Percentiles rank a stretch among this genome's conserved stretches.
Evolutionary conservation across 306 rosid genomes (phyloP).

Genomic region (Vicia faba): DNA sequence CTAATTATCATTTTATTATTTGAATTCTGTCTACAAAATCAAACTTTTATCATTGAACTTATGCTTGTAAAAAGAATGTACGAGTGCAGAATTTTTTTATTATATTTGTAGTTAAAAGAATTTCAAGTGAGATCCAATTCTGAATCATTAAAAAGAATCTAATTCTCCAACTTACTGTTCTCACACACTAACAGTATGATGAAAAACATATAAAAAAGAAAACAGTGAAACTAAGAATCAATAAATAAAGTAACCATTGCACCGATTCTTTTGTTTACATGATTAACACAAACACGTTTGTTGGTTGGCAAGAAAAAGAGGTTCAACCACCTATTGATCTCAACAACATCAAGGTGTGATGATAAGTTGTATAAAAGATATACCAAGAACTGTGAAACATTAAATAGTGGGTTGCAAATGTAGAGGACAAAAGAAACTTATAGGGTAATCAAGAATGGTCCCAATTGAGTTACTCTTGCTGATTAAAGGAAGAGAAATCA

Average conservation of each 20-base stretch:
- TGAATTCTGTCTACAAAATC: too few relatives aligned
- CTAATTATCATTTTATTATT: too few relatives aligned
- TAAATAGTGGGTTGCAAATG: constrained; percentile 38
- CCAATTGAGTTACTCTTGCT: constrained; percentile 35
- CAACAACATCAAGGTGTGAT: constrained; percentile 30
- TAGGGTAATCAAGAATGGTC: constrained; percentile 36
- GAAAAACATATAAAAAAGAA: constrained; percentile 10
- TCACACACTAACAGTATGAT: constrained; percentile 9
- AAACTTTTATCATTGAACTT: too few relatives aligned
- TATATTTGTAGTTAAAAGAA: background rate
- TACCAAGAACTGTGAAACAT: constrained; percentile 33
- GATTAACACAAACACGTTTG: constrained; percentile 34
- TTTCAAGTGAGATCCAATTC: constrained; percentile 34
- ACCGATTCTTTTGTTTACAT: constrained; percentile 1
- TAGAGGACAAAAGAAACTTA: constrained; percentile 36
- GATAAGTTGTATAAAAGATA: constrained; percentile 21
- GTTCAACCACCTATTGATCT: constrained; percentile 35
- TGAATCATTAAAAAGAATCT: constrained; percentile 33
- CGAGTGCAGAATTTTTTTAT: too few relatives aligned
- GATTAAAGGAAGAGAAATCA: constrained; percentile 28
- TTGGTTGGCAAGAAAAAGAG: constrained; percentile 36
- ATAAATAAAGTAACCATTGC: constrained; percentile 20
- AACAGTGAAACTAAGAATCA: background rate
- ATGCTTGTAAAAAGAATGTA: too few relatives aligned
- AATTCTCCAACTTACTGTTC: constrained; percentile 29